Evolutionary conservation across 2,329 filamentous ascomycete genomes (phyloP), one percentile per base, ranked within the genome.

Genomic region (Aspergillus tubingensis): DNA sequence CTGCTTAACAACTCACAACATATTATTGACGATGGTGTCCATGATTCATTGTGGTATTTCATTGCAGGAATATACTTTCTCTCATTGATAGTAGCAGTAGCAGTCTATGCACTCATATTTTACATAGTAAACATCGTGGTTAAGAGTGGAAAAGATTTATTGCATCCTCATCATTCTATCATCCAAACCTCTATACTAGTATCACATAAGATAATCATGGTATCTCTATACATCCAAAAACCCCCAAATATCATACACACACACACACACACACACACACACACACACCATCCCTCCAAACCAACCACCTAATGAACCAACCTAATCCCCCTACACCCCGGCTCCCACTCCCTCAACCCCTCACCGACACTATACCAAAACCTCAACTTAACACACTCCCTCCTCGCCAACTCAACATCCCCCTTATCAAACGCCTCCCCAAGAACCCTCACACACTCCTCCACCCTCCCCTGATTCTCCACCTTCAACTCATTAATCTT

Each of bases 301-400:
- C 23, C 23, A 23, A 6, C 25, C 25, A 25, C 8, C 25, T 27
- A 27, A 78, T 87, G 85, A 62, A 83, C 75, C 67, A 87, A 67
- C 49, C 83, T 77, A 59, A 86, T 81, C 64, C 82, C 72, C 36
- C 69, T 74, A 79, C 86, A 89, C 5, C 92, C 93, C 69, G 82
- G 86, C 81, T 96, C 92, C 93, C 94, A 97, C 64, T 88, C 86
- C 72, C 89, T 82, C 70, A 97, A 80, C 50, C 88, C 90, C 76
- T 96, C 90, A 63, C 87, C 84, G 62, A 98, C 88, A 77, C 93
- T 96, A 58, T 90, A 84, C 94, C 94, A 97, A 80, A 97, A 98
- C 74, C 92, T 82, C 79, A 97, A 77, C 74, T 85, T 82, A 1
- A 96, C 87, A 49, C 88, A 88, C 83, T 96, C 91, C 62, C 73